phyloP scores from a whole-genome alignment of 2,329 filamentous ascomycete genomes.

The Tolypocladium album region DNA sequence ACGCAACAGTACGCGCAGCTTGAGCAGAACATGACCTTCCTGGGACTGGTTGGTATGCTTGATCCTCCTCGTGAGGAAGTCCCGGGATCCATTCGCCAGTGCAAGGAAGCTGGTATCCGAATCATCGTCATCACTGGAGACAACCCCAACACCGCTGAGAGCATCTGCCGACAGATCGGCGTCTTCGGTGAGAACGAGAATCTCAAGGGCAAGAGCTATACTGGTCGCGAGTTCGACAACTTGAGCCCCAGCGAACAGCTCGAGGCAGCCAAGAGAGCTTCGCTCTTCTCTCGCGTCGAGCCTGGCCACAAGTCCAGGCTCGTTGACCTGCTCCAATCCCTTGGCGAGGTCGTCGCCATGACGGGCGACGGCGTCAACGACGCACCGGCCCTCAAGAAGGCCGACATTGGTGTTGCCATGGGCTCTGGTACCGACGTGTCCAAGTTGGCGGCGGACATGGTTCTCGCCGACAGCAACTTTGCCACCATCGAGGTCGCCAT shows the following conservation, averaged over 20 bases:
- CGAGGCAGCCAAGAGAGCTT: slow-evolving; percentile 73
- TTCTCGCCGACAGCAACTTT: slow-evolving; percentile 97
- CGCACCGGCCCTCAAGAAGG: slow-evolving; percentile 93
- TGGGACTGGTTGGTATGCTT: slow-evolving; percentile 92
- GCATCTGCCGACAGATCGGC: slow-evolving; percentile 94
- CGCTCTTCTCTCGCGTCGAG: slow-evolving; percentile 91
- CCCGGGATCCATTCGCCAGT: slow-evolving; percentile 72
- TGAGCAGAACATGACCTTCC: slow-evolving; percentile 87
- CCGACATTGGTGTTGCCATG: slow-evolving; percentile 98
- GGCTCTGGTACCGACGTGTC: slow-evolving; percentile 95
- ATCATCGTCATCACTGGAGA: slow-evolving; percentile 98
- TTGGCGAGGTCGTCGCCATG: slow-evolving; percentile 95
- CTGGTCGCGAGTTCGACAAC: slow-evolving; percentile 87
- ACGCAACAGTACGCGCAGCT: slow-evolving; percentile 75
- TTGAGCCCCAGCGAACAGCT: slow-evolving; percentile 71
- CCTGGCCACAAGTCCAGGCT: slow-evolving; percentile 95
- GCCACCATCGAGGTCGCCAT: slow-evolving; percentile 94
- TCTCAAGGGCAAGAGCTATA: slow-evolving; percentile 84
- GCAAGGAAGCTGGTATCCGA: slow-evolving; percentile 85
- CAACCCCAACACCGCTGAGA: slow-evolving; percentile 95
- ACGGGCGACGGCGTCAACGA: slow-evolving; percentile 98
- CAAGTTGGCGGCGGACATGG: slow-evolving; percentile 96
- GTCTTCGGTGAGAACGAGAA: slow-evolving; percentile 78
- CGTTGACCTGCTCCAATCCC: slow-evolving; percentile 87
- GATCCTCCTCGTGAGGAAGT: slow-evolving; percentile 94